phyloP scores from a whole-genome alignment of 1,284 basidiomycete species.

The Malassezia equina region DNA sequence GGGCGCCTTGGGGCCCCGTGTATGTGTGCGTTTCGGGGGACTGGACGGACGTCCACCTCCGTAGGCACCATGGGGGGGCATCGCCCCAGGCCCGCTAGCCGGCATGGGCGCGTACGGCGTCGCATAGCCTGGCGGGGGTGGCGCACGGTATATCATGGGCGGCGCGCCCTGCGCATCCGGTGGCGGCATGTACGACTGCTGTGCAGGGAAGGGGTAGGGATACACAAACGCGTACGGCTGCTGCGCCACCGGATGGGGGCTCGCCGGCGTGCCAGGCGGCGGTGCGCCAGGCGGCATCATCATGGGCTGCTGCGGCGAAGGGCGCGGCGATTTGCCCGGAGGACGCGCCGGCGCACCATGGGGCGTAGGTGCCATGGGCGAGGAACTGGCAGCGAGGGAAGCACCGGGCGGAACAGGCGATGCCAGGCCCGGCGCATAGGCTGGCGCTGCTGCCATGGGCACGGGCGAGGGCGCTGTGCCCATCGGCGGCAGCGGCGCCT shows the following conservation, averaged over 20 bases:
- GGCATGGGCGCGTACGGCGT: constrained; percentile 2
- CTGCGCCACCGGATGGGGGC: not conserved
- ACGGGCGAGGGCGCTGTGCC: constrained; percentile 4
- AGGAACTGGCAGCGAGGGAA: not conserved
- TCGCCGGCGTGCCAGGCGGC: not conserved
- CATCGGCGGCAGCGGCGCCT: constrained; percentile 5
- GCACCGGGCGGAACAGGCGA: not conserved
- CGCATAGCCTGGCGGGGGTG: not conserved
- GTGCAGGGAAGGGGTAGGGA: constrained; percentile 13
- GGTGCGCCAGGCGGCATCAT: not conserved
- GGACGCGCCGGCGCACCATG: not conserved
- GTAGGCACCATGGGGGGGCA: not conserved
- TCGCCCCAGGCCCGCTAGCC: not conserved
- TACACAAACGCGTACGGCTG: constrained; percentile 13
- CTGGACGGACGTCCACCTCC: not conserved
- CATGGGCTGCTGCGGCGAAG: not conserved
- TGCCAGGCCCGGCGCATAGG: constrained; percentile 4
- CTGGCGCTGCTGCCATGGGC: not conserved
- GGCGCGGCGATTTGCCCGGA: constrained; percentile 1
- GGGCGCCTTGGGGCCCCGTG: not conserved
- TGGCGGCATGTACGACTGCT: constrained; percentile 5
- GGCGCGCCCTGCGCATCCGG: not conserved
- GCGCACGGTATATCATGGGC: constrained; percentile 9
- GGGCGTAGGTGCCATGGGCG: not conserved
- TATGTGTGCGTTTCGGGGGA: not conserved